Evolutionary conservation across 1,139 yeast genomes (phyloP).

Genomic region (Kazachstania sp.): DNA sequence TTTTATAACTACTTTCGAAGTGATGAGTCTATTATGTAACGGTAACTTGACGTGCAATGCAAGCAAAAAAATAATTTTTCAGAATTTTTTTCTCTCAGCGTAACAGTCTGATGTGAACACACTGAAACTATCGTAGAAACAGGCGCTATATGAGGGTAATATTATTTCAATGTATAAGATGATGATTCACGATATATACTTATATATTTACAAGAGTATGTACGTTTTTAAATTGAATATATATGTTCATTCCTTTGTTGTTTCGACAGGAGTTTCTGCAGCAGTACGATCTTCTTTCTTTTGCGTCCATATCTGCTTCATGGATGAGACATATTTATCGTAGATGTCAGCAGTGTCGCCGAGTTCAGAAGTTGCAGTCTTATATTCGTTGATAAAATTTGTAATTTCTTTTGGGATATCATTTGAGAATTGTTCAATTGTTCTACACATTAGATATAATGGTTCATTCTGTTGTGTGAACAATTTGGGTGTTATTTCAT

Average conservation of each 20-base stretch:
- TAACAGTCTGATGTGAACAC: no score
- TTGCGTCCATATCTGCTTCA: constrained; percentile 5
- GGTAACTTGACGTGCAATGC: no score
- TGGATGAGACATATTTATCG: constrained; percentile 13
- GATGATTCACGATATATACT: no score
- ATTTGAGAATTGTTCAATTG: constrained; percentile 18
- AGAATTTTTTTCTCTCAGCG: no score
- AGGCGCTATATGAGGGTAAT: no score
- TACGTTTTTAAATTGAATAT: not conserved
- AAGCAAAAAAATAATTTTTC: no score
- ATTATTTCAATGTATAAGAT: no score
- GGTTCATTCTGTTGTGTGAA: constrained; percentile 15
- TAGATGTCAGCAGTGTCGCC: constrained; percentile 15
- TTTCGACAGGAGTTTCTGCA: not conserved
- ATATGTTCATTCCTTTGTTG: not conserved
- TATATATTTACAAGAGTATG: not conserved
- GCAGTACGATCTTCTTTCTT: not conserved
- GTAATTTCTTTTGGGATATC: constrained; percentile 19
- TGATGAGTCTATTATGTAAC: no score
- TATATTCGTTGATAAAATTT: constrained; percentile 18
- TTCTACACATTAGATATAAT: constrained; percentile 21
- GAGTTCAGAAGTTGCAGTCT: constrained; percentile 7
- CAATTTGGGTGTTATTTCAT: constrained; percentile 3
- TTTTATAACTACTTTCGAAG: no score
- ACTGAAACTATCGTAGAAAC: no score